phyloP scores from a whole-genome alignment of 2,329 filamentous ascomycete species.

The Didymella sp. region DNA sequence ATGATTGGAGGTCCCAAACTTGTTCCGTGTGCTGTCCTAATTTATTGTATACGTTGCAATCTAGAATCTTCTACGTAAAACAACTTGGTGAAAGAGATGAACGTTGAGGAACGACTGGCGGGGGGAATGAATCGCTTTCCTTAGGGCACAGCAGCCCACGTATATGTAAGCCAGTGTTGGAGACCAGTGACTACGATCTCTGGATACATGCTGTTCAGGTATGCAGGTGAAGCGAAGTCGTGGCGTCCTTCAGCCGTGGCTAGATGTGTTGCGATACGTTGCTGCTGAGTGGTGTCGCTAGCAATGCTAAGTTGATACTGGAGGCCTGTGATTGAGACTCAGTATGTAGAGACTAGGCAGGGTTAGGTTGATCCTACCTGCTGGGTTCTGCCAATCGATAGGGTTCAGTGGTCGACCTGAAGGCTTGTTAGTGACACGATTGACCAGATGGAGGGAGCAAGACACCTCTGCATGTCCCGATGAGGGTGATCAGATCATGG shows the following conservation, averaged over 20 bases:
- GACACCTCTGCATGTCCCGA: conserved; percentile 45
- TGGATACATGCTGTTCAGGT: conserved; percentile 61
- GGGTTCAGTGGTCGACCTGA: conserved; percentile 41
- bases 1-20: no score
- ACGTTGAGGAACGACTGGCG: neutral
- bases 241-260: conserved; percentile 74
- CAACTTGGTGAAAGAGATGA: neutral
- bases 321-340: conserved; percentile 34
- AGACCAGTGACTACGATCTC: conserved; percentile 49
- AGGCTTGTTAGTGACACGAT: conserved; percentile 15
- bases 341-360: neutral
- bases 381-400: conserved; percentile 55
- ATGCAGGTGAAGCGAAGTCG: conserved; percentile 64
- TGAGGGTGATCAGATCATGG: conserved; percentile 64
- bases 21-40: neutral
- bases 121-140: no score
- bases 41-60: neutral
- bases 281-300: conserved; percentile 46
- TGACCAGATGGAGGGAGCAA: neutral
- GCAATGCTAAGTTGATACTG: conserved; percentile 58
- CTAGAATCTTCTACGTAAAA: neutral
- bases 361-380: conserved; percentile 35
- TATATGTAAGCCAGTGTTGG: conserved; percentile 48
- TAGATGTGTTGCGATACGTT: conserved; percentile 65
- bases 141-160: conserved; percentile 46